Evolutionary conservation across 2,329 filamentous ascomycete genomes (phyloP).

Genomic region (Aspergillus texensis): DNA sequence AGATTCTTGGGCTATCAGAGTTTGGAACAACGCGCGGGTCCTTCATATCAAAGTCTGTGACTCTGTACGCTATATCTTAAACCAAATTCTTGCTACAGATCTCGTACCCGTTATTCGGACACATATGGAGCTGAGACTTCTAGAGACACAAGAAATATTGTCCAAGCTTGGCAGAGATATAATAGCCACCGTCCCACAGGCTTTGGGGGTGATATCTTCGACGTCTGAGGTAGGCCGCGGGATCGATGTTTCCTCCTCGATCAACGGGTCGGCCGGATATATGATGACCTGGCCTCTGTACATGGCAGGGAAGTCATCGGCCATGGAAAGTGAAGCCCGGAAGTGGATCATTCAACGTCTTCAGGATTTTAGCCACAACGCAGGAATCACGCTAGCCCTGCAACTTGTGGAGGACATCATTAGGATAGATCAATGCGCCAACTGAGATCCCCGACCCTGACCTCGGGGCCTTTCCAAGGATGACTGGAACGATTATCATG

Average conservation of each 20-base stretch:
- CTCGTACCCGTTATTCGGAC: background rate
- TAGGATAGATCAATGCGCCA: slow-evolving; percentile 11
- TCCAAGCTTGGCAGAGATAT: slow-evolving; percentile 21
- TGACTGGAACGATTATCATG: background rate
- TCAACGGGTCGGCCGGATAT: slow-evolving; percentile 20
- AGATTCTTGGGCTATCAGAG: slow-evolving; percentile 20
- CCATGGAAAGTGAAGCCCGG: slow-evolving; percentile 7
- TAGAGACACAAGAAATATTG: slow-evolving; percentile 14
- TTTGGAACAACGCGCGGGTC: slow-evolving; percentile 27
- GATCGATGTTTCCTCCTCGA: background rate
- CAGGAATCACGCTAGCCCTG: slow-evolving; percentile 18
- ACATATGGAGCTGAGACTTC: slow-evolving; percentile 6
- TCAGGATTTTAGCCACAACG: slow-evolving; percentile 9
- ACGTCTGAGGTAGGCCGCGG: background rate
- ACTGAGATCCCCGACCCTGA: background rate
- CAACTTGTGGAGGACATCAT: slow-evolving; percentile 17
- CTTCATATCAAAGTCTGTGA: slow-evolving; percentile 24
- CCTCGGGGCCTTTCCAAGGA: background rate
- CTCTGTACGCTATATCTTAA: slow-evolving; percentile 18
- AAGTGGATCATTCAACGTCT: slow-evolving; percentile 21
- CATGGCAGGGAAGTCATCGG: slow-evolving; percentile 16
- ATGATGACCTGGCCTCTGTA: slow-evolving; percentile 22
- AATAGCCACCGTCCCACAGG: slow-evolving; percentile 26
- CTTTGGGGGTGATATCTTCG: slow-evolving; percentile 16
- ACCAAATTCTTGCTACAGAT: slow-evolving; percentile 14